Percentiles rank a stretch among this genome's conserved stretches.
These are phyloP conservation scores for Spathaspora boniae DNA, from an alignment of 805 yeast species.

Conservation along the genomic window DNA sequence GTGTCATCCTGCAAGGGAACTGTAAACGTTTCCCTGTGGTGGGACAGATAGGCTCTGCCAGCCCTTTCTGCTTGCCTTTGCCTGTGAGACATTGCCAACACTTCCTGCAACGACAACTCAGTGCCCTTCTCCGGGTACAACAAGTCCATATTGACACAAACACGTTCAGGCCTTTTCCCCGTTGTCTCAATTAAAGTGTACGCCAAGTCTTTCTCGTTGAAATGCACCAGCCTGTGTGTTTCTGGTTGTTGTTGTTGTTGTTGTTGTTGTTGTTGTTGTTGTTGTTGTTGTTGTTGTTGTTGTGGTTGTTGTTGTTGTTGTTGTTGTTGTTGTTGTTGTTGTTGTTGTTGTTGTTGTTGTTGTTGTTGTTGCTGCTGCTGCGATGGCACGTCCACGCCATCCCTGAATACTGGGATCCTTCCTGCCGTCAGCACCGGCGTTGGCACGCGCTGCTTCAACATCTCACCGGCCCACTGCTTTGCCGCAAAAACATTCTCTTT, in stretches of 20 bases:
- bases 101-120: constrained; percentile 63
- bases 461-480: constrained; percentile 63
- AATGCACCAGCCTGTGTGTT: constrained; percentile 5
- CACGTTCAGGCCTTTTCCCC: constrained; percentile 59
- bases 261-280: background rate
- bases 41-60: background rate
- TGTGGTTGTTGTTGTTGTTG: too few relatives aligned
- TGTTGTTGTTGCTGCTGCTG: too few relatives aligned
- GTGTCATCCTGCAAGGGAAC: constrained; percentile 39
- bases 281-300: too few relatives aligned
- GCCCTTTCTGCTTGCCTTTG: constrained; percentile 2
- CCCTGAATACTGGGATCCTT: constrained; percentile 25
- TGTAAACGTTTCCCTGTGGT: constrained; percentile 28
- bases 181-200: constrained; percentile 36
- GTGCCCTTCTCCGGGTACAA: constrained; percentile 43
- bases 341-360: too few relatives aligned
- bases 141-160: constrained; percentile 58
- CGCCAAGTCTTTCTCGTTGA: constrained; percentile 7
- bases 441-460: constrained; percentile 39
- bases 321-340: too few relatives aligned
- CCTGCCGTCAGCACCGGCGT: constrained; percentile 20
- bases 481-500: constrained; percentile 64
- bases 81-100: constrained; percentile 51
- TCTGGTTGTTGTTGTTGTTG: constrained; percentile 1
- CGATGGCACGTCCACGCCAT: constrained; percentile 8